Evolutionary conservation across 169 alveolate species (phyloP).

Genomic region (Plasmodium falciparum): DNA sequence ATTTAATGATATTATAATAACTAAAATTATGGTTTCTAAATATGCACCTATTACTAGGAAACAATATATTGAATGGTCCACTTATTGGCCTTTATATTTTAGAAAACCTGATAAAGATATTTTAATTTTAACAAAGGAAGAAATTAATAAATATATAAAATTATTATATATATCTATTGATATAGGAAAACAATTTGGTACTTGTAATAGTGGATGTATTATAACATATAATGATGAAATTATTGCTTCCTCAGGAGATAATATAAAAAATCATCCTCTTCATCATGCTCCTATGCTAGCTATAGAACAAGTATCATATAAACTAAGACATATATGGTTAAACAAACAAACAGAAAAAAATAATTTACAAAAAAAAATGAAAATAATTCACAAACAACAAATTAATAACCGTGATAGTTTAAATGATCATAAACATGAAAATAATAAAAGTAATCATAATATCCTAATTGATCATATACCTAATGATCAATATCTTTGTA

Average conservation of each 20-base stretch:
- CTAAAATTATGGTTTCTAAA: conserved; percentile 79
- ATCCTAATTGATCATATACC: conserved; percentile 1
- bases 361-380: conserved; percentile 12
- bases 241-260: conserved; percentile 86
- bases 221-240: conserved; percentile 82
- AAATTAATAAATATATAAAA: conserved; percentile 22
- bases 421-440: not conserved
- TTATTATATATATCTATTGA: conserved; percentile 44
- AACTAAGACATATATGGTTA: conserved; percentile 62
- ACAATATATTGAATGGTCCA: conserved; percentile 83
- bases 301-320: conserved; percentile 79
- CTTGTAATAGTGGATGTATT: conserved; percentile 84
- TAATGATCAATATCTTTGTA: conserved; percentile 86
- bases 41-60: conserved; percentile 85
- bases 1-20: conserved; percentile 3
- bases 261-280: conserved; percentile 81
- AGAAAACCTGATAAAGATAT: conserved; percentile 85
- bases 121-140: conserved; percentile 78
- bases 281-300: conserved; percentile 87
- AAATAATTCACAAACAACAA: not conserved
- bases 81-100: conserved; percentile 87
- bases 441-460: conserved; percentile 2
- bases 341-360: conserved; percentile 14
- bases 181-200: conserved; percentile 54
- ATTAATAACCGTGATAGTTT: not conserved